phyloP scores from a whole-genome alignment of 345 rosid species.

The Citrus trifoliata region DNA sequence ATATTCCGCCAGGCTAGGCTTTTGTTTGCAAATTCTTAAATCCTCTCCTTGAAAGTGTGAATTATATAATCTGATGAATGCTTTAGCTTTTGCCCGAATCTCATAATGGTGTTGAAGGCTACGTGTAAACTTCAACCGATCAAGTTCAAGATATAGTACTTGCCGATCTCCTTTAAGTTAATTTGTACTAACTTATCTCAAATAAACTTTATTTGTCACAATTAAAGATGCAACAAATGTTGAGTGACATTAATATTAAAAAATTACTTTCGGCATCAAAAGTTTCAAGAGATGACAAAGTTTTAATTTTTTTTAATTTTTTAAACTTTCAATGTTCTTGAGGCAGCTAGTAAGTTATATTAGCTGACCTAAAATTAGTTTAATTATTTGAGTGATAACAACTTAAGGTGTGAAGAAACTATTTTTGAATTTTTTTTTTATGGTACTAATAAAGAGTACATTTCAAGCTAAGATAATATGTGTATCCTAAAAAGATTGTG shows the following conservation, averaged over 20 bases:
- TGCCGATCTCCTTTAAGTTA: not conserved
- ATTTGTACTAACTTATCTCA: not conserved
- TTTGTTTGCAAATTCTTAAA: slow-evolving; percentile 1
- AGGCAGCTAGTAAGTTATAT: no score
- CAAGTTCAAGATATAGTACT: not conserved
- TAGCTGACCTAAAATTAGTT: no score
- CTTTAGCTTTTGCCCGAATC: not conserved
- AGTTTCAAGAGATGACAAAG: not conserved
- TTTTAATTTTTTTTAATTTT: no score
- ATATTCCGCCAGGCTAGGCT: slow-evolving; percentile 12
- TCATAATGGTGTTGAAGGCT: not conserved
- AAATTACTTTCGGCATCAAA: not conserved
- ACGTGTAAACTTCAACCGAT: not conserved
- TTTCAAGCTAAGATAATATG: no score
- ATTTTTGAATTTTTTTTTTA: no score
- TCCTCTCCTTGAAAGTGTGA: not conserved
- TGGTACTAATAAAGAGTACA: no score
- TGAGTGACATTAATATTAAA: no score
- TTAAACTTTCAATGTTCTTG: no score
- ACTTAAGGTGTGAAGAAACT: no score
- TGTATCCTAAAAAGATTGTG: no score
- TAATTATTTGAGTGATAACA: no score
- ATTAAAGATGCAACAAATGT: not conserved
- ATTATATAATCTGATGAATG: not conserved
- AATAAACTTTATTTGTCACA: not conserved